Evolutionary conservation across 2,329 filamentous ascomycete species (phyloP).

Genomic region (Sphaerostilbella broomeana): DNA sequence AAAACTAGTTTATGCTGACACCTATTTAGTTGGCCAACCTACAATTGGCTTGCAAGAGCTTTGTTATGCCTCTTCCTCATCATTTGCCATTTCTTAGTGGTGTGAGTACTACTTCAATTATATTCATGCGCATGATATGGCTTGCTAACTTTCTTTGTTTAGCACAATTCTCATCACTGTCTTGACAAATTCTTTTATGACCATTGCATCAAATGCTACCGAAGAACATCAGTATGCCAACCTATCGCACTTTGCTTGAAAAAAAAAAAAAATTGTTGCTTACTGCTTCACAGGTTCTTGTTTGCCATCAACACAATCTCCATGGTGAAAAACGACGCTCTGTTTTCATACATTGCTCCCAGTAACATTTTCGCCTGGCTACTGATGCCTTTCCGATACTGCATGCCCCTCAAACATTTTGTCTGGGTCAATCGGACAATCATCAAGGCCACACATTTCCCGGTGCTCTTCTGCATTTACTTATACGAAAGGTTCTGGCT

Average conservation of each 20-base stretch:
- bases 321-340: constrained; percentile 95
- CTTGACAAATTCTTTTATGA: constrained; percentile 94
- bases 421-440: constrained; percentile 81
- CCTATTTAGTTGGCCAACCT: constrained; percentile 54
- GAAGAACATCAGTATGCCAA: constrained; percentile 68
- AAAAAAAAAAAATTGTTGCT: background rate
- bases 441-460: constrained; percentile 87
- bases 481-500: constrained; percentile 78
- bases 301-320: constrained; percentile 97
- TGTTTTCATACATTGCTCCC: constrained; percentile 90
- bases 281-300: constrained; percentile 52
- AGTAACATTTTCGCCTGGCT: constrained; percentile 89
- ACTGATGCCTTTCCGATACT: constrained; percentile 73
- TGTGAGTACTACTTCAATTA: constrained; percentile 50
- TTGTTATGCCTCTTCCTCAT: constrained; percentile 79
- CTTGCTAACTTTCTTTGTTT: constrained; percentile 2
- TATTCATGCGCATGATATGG: too few relatives aligned
- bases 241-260: too few relatives aligned
- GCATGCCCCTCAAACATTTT: constrained; percentile 73
- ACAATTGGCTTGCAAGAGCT: constrained; percentile 70
- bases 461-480: constrained; percentile 79
- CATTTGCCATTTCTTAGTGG: constrained; percentile 90
- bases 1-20: background rate
- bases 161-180: constrained; percentile 89
- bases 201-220: constrained; percentile 85